Evolutionary conservation across 768 basidiomycete genomes (phyloP), one percentile per base, ranked within the genome.

Genomic region (Strobilomyces dryophilus): DNA sequence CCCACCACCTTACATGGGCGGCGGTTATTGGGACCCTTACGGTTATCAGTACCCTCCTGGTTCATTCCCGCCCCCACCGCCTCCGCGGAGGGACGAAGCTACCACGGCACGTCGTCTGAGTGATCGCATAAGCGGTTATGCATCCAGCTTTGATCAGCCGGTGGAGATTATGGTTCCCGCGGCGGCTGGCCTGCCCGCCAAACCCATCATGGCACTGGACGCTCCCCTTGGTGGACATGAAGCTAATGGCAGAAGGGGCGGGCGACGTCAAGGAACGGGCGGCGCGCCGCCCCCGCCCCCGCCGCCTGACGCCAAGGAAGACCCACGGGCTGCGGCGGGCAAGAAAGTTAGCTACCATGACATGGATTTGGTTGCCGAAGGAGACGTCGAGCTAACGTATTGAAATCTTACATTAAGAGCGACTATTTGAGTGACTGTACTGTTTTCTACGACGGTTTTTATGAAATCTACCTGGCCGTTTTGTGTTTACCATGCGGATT

Each of bases 271-370:
- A 71, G 73, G 71, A 40, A 63, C 58, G 35, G 67, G 71, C 31
- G 72, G 71, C 26, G 85, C 82, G 1, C 80, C 82, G 0, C 82
- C 82, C 6, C 89, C 89, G 1, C 86, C 89, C 4, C 89, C 91
- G 15, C 91, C 92, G 12, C 84, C 89, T 50, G 89, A 93, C 71
- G 89, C 85, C 29, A 92, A 90, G 71, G 90, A 93, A 69, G 95
- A 98, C 68, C 95, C 95, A 40, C 78, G 95, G 37, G 91, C 95
- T 27, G 87, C 89, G 31, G 89, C 85, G 32, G 91, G 91, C 42
- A 88, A 85, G 71, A 83, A 90, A 70, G 84, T 98, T 51, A 93
- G 90, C 73, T 98, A 98, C 66, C 86, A 92, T 67, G 95, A 98
- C 71, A 90, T 97, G 85, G 95, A 98, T 74, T 75, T 89, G 68